Conservation (phyloP, 2,329 filamentous ascomycete species). For the Trichothecium sympodiale region DNA sequence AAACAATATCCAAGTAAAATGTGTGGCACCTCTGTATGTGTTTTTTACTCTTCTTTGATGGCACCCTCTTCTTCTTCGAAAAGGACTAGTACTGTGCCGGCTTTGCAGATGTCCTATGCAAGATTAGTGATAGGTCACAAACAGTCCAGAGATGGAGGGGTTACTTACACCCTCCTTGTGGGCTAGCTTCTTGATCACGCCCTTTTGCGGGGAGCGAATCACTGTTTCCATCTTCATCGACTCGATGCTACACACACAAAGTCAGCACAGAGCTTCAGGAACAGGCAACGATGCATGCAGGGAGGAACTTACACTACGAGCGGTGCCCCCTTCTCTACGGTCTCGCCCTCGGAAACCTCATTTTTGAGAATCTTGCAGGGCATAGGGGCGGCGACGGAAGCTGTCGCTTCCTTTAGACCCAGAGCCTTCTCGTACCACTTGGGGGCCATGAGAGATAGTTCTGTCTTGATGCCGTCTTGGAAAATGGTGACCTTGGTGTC, state of each 20-base stretch:
- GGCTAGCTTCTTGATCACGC: slow-evolving; percentile 59
- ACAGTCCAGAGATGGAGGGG: neutral
- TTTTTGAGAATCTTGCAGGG: slow-evolving; percentile 92
- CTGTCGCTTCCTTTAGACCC: slow-evolving; percentile 67
- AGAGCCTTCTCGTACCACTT: slow-evolving; percentile 81
- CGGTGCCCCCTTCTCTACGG: slow-evolving; percentile 74
- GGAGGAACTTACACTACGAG: slow-evolving; percentile 59
- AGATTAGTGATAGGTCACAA: slow-evolving; percentile 9
- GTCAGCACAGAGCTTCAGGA: slow-evolving; percentile 17
- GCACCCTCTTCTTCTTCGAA: slow-evolving; percentile 46
- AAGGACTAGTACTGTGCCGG: slow-evolving; percentile 61
- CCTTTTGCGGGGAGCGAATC: slow-evolving; percentile 64
- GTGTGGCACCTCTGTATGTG: slow-evolving; percentile 5
- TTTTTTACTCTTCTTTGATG: no score
- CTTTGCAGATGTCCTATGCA: slow-evolving; percentile 62
- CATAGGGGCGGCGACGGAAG: slow-evolving; percentile 88
- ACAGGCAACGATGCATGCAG: slow-evolving; percentile 8
- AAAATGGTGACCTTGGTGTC: slow-evolving; percentile 65
- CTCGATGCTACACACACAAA: slow-evolving; percentile 45
- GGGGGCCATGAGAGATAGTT: slow-evolving; percentile 48
- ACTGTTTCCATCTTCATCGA: slow-evolving; percentile 89
- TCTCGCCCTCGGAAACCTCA: slow-evolving; percentile 71
- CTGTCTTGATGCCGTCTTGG: slow-evolving; percentile 51
- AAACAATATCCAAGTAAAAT: neutral
- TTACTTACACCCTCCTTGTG: slow-evolving; percentile 63